Evolutionary conservation across 306 rosid species (phyloP), one percentile per base, ranked within the genome.

Genomic region (Medicago lupulina): DNA sequence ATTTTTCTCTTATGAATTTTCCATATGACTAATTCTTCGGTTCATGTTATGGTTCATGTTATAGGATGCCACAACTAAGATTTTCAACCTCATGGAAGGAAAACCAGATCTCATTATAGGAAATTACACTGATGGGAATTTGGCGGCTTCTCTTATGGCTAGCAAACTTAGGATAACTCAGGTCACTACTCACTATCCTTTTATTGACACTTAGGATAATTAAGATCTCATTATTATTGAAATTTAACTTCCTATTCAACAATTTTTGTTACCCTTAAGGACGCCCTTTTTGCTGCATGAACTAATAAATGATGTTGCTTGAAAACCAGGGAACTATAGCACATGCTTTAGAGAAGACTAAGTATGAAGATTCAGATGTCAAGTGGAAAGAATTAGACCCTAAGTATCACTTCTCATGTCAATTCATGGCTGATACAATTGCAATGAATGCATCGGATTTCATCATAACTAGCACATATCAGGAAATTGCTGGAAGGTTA

Each of bases 401-500:
- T 0, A 89, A 94, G 84, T 93, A 93, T 80, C 98, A 93, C 71
- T 93, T 93, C 75, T 89, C 98, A 41, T 91, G 96, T 76, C 98
- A 93, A 79, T 89, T 94, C 67, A 84, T 88, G 19, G 96, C 97
- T 13, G 97, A 94, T 67, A 87, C 92, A 55, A 86, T 94, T 34
- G 89, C 97, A 0, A 93, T 93, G 98, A 93, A 93, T 76, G 94
- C 97, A 16, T 80, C 98, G 2, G 98, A 93, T 81, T 93, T 93
- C 79, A 75, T 93, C 68, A 89, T 93, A 70, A 89, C 96, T 19
- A 91, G 98, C 83, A 91, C 97, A 69, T 93, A 80, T 82, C 98
- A 93, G 64, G 97, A 93, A 80, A 93, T 91, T 77, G 94, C 97
- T 2, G 97, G 98, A 87, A 89, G 97, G 97, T 91, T 78, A 58